Evolutionary conservation across 2,329 filamentous ascomycete genomes (phyloP).

Genomic region (Fusarium sp.): DNA sequence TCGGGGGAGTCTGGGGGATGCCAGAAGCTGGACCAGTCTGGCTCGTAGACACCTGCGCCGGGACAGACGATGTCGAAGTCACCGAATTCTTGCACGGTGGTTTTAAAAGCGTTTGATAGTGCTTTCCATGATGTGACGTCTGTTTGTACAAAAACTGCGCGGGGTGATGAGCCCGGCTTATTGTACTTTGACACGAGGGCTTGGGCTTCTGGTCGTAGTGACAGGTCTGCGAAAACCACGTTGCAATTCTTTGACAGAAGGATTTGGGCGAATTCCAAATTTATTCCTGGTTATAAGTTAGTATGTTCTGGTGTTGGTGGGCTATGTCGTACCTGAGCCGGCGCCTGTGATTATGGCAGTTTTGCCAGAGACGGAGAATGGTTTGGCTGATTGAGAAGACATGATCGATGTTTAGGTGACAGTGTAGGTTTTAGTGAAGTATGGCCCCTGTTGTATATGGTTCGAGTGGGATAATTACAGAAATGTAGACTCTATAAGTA

Average conservation of each 20-base stretch:
- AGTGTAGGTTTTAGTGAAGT: no score
- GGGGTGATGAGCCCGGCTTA: constrained; percentile 33
- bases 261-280: constrained; percentile 57
- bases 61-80: constrained; percentile 59
- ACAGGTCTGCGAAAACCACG: constrained; percentile 60
- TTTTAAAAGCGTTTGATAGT: constrained; percentile 53
- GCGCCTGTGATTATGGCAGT: constrained; percentile 41
- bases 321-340: constrained; percentile 22
- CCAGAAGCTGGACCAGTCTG: constrained; percentile 59
- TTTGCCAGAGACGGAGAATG: constrained; percentile 42
- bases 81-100: constrained; percentile 53
- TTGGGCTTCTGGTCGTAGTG: constrained; percentile 58
- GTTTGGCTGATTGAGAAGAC: not conserved
- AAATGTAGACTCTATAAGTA: not conserved
- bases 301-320: fast-evolving
- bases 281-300: constrained; percentile 19
- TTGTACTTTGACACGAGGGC: constrained; percentile 48
- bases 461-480: fast-evolving
- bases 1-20: constrained; percentile 54
- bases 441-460: fast-evolving
- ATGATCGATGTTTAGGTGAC: not conserved
- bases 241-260: constrained; percentile 58
- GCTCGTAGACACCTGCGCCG: constrained; percentile 62
- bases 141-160: constrained; percentile 58
- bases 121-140: constrained; percentile 60